phyloP scores from a whole-genome alignment of 163 green algal species.

The Chlamydomonas reinhardtii region DNA sequence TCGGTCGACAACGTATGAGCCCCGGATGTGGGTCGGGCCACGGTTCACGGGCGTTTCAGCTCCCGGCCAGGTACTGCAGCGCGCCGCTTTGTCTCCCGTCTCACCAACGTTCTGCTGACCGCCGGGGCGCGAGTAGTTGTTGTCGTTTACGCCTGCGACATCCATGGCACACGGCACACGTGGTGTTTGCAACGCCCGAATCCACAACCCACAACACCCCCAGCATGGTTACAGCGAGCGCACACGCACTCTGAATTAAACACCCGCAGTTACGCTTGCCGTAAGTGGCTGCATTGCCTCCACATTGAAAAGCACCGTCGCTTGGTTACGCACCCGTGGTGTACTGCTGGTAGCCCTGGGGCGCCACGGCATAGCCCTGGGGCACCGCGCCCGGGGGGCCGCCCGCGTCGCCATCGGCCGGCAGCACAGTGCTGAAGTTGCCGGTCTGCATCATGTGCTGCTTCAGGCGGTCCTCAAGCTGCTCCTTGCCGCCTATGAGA shows the following conservation, averaged over 20 bases:
- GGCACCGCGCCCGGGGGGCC: neutral
- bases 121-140: slow-evolving; percentile 85
- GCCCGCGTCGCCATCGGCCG: neutral
- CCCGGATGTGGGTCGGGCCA: no score
- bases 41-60: no score
- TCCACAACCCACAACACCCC: no score
- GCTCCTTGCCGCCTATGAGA: slow-evolving; percentile 31
- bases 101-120: slow-evolving; percentile 78
- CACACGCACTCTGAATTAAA: no score
- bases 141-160: slow-evolving; percentile 52
- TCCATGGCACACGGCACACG: neutral
- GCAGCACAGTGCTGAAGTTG: slow-evolving; percentile 35
- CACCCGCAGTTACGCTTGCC: no score
- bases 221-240: no score
- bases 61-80: no score
- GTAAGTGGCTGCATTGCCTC: no score
- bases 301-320: no score
- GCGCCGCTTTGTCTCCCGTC: no score
- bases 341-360: slow-evolving; percentile 47
- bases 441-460: slow-evolving; percentile 52
- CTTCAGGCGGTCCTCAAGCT: slow-evolving; percentile 47
- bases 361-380: slow-evolving; percentile 23
- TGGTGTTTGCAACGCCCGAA: no score
- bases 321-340: neutral
- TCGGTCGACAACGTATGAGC: no score